These are phyloP conservation scores for Pyrenophora graminea DNA, from an alignment of 2,329 filamentous ascomycete species.

Conservation along the genomic window DNA sequence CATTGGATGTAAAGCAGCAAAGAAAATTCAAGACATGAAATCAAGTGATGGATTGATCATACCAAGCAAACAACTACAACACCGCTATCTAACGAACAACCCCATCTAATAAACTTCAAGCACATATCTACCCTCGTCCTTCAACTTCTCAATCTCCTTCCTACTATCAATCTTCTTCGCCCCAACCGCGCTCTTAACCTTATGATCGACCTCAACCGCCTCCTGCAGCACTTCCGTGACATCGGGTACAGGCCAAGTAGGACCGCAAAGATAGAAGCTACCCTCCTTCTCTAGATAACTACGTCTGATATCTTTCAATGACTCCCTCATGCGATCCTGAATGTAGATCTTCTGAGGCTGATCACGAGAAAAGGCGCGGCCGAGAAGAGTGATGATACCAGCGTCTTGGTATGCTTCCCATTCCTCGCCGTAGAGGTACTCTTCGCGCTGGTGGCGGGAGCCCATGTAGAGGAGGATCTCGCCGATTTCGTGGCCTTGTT, in stretches of 20 bases:
- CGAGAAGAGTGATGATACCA: slow-evolving; percentile 91
- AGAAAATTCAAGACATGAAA: too few relatives aligned
- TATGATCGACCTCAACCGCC: slow-evolving; percentile 78
- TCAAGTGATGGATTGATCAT: too few relatives aligned
- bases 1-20: too few relatives aligned
- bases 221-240: slow-evolving; percentile 93
- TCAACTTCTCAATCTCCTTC: slow-evolving; percentile 95
- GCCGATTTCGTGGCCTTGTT: slow-evolving; percentile 94
- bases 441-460: slow-evolving; percentile 93
- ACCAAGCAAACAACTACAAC: too few relatives aligned
- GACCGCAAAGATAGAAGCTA: slow-evolving; percentile 95
- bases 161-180: slow-evolving; percentile 78
- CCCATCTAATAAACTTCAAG: slow-evolving; percentile 84
- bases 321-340: slow-evolving; percentile 95
- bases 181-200: slow-evolving; percentile 52
- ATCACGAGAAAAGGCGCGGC: slow-evolving; percentile 92
- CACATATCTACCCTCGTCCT: slow-evolving; percentile 93
- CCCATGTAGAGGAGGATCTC: slow-evolving; percentile 95
- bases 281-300: slow-evolving; percentile 88
- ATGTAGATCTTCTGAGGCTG: slow-evolving; percentile 99
- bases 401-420: slow-evolving; percentile 98
- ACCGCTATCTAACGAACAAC: too few relatives aligned
- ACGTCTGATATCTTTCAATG: slow-evolving; percentile 76
- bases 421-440: slow-evolving; percentile 98
- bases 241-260: slow-evolving; percentile 97